These are phyloP conservation scores for Phytophthora colocasiae DNA, from an alignment of 352 stramenopile genomes.

Conservation along the genomic window DNA sequence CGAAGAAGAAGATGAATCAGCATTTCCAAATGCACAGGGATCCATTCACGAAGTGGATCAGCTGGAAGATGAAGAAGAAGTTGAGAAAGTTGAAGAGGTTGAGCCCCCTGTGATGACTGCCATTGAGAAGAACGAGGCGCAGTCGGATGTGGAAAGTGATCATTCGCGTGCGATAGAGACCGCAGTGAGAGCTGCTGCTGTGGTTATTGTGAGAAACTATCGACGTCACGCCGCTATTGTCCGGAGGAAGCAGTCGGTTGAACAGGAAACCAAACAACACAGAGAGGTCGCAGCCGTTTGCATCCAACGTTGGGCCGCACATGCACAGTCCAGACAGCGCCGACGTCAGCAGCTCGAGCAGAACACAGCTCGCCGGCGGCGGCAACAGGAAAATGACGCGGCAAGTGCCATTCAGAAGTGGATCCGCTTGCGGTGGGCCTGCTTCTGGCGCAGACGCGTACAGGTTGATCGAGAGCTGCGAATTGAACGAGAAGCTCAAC, in stretches of 20 bases:
- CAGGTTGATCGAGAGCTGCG: slow-evolving; percentile 23
- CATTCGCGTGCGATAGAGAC: neutral
- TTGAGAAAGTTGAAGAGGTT: slow-evolving; percentile 23
- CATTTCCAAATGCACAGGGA: slow-evolving; percentile 42
- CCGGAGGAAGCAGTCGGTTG: slow-evolving; percentile 6
- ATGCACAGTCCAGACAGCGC: slow-evolving; percentile 36
- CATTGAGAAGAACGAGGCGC: slow-evolving; percentile 8
- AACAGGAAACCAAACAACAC: slow-evolving; percentile 12
- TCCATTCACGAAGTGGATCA: slow-evolving; percentile 27
- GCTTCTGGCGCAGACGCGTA: slow-evolving; percentile 33
- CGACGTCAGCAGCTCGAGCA: slow-evolving; percentile 9
- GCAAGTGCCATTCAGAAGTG: slow-evolving; percentile 33
- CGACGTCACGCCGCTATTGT: slow-evolving; percentile 13
- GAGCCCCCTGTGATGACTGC: neutral
- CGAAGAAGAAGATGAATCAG: slow-evolving; percentile 39
- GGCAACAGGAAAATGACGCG: slow-evolving; percentile 19
- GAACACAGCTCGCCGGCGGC: slow-evolving; percentile 9
- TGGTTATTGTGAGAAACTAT: slow-evolving; percentile 43
- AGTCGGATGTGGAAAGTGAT: neutral
- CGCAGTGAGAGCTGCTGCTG: slow-evolving; percentile 32
- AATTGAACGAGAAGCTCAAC: slow-evolving; percentile 5
- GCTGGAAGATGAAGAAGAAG: slow-evolving; percentile 25
- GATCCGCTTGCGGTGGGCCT: slow-evolving; percentile 35
- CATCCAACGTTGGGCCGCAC: slow-evolving; percentile 58
- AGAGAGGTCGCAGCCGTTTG: slow-evolving; percentile 24